These are phyloP conservation scores for Rosa chinensis DNA, from an alignment of 306 rosid species.

Conservation along the genomic window DNA sequence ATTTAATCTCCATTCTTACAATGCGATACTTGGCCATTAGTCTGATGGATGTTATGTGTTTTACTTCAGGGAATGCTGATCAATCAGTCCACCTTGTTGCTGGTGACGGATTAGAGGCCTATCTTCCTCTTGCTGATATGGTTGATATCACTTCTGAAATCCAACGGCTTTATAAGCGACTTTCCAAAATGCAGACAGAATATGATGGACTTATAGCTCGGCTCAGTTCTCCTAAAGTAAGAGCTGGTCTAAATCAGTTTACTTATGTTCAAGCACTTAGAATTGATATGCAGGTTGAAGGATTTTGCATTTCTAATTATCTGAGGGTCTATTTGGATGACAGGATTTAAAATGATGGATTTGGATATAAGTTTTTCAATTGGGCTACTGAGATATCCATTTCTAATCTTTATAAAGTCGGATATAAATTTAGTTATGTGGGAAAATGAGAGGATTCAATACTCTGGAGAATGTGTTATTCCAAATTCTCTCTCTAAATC, in stretches of 20 bases:
- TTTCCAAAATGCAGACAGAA: conserved; percentile 86
- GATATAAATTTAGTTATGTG: not conserved
- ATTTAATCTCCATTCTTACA: conserved; percentile 19
- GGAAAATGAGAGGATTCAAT: not conserved
- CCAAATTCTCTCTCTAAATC: too few relatives aligned
- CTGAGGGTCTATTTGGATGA: not conserved
- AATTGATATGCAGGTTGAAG: not conserved
- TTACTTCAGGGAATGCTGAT: conserved; percentile 69
- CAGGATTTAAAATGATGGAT: not conserved
- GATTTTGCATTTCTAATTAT: not conserved
- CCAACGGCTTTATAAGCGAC: conserved; percentile 81
- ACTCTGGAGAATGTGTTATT: too few relatives aligned
- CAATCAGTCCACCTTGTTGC: conserved; percentile 92
- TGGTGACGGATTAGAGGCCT: conserved; percentile 94
- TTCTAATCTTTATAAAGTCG: not conserved
- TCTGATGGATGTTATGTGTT: conserved; percentile 29
- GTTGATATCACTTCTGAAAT: conserved; percentile 85
- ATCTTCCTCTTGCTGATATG: conserved; percentile 97
- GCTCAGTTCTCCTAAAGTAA: conserved; percentile 76
- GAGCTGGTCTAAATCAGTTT: conserved; percentile 14
- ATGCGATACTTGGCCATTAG: conserved; percentile 24
- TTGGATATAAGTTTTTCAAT: not conserved
- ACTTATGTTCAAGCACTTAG: not conserved
- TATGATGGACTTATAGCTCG: conserved; percentile 75
- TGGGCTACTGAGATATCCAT: not conserved